Percentiles rank a stretch among this genome's conserved stretches.
These are phyloP conservation scores for Endotrypanum monterogeii DNA, from an alignment of 208 protist genomes.

Conservation along the genomic window DNA sequence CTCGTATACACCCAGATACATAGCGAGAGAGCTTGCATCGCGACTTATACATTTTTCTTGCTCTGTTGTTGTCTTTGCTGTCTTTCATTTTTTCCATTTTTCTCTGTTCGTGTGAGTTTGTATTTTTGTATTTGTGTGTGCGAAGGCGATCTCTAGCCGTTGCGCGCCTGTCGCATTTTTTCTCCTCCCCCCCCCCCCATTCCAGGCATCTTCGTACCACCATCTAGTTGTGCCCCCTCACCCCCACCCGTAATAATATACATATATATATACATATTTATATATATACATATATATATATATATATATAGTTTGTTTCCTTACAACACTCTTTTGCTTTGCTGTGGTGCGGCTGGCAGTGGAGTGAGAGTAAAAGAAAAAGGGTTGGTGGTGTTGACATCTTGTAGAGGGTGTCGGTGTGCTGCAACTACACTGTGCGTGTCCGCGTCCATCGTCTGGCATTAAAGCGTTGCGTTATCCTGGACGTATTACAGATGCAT, in stretches of 20 bases:
- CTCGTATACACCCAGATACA: too few species aligned
- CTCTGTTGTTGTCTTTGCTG: neutral
- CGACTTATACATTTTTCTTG: conserved; percentile 1
- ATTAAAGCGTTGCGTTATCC: neutral
- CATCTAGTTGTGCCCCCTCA: neutral
- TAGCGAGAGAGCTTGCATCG: too few species aligned
- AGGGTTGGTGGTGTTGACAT: neutral
- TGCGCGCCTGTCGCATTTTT: neutral
- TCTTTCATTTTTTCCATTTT: neutral
- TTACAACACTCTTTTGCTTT: neutral
- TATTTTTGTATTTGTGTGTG: neutral
- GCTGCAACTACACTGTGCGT: neutral
- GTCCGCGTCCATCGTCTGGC: too few species aligned
- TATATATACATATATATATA: conserved; percentile 3
- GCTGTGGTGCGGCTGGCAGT: neutral
- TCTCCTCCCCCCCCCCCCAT: neutral
- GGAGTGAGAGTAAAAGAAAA: too few species aligned
- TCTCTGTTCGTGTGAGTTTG: neutral
- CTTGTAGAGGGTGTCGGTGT: neutral
- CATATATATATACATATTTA: conserved; percentile 1
- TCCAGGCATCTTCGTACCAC: neutral
- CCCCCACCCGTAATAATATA: too few species aligned
- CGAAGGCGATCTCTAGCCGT: neutral
- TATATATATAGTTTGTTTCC: conserved; percentile 4
- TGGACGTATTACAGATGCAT: neutral